Evolutionary conservation across 2,329 filamentous ascomycete species (phyloP).

Genomic region (Colletotrichum sp.): DNA sequence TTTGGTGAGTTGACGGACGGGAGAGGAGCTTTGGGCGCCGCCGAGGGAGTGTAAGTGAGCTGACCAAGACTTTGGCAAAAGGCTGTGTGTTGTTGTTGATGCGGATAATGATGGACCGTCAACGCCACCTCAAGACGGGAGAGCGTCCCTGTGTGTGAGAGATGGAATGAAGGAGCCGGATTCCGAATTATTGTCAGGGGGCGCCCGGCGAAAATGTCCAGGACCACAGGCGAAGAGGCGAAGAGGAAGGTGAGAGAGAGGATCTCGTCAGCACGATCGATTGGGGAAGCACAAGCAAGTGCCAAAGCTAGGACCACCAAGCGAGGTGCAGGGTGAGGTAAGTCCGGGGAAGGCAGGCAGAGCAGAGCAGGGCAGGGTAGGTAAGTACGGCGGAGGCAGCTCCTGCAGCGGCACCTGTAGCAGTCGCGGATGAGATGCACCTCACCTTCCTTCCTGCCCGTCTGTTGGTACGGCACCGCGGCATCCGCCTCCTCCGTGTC

Average conservation of each 20-base stretch:
- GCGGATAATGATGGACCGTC: not conserved
- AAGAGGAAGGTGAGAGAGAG: not conserved
- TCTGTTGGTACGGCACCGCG: not conserved
- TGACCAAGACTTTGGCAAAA: not conserved
- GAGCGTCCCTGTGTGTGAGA: not conserved
- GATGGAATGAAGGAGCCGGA: not conserved
- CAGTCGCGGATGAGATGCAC: not conserved
- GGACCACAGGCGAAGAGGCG: not conserved
- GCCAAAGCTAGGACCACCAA: not conserved
- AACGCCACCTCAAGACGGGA: not conserved
- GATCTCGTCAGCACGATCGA: not conserved
- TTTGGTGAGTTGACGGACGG: not conserved
- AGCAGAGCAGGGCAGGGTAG: not conserved
- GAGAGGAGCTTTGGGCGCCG: not conserved
- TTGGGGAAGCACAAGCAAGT: not conserved
- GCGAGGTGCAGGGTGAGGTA: not conserved
- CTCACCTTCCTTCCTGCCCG: not conserved
- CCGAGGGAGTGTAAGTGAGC: not conserved
- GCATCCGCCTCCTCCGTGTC: not conserved
- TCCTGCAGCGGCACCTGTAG: not conserved
- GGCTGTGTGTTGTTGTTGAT: not conserved
- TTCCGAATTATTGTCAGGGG: not conserved
- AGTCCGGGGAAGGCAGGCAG: not conserved
- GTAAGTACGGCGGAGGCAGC: not conserved
- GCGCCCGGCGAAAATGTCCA: not conserved